Conservation (phyloP, 495 filamentous ascomycete species). For the Neurospora sublineolata region DNA sequence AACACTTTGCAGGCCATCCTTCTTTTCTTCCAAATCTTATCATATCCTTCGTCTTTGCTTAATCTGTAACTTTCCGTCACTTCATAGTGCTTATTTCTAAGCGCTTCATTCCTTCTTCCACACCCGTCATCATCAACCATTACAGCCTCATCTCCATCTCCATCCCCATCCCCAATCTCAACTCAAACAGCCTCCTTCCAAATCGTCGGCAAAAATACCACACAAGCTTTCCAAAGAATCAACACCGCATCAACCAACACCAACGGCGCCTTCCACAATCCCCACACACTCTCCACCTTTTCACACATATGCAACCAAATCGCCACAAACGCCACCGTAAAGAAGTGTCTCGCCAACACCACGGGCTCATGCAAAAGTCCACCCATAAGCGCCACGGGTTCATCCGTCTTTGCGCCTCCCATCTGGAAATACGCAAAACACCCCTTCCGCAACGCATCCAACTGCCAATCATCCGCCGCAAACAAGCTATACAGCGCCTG, state of each 20-base stretch:
- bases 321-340: conserved; percentile 76
- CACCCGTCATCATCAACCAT: not conserved
- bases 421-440: conserved; percentile 89
- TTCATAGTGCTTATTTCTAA: not conserved
- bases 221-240: conserved; percentile 78
- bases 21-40: not conserved
- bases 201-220: conserved; percentile 82
- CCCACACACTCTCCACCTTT: conserved; percentile 15
- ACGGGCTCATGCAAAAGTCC: conserved; percentile 70
- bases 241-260: conserved; percentile 47
- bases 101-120: not conserved
- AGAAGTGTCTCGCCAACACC: conserved; percentile 85
- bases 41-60: not conserved
- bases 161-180: not conserved
- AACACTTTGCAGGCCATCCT: not conserved
- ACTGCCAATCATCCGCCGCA: conserved; percentile 67
- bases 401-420: conserved; percentile 51
- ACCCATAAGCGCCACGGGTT: conserved; percentile 71
- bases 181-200: conserved; percentile 37
- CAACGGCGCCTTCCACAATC: conserved; percentile 46
- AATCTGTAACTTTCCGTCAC: not conserved
- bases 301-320: conserved; percentile 65
- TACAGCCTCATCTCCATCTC: not conserved
- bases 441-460: conserved; percentile 72
- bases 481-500: conserved; percentile 86